Evolutionary conservation across 164 flowering plant genomes (phyloP), one percentile per base, ranked within the genome.

Genomic region (Sextonia rubra): DNA sequence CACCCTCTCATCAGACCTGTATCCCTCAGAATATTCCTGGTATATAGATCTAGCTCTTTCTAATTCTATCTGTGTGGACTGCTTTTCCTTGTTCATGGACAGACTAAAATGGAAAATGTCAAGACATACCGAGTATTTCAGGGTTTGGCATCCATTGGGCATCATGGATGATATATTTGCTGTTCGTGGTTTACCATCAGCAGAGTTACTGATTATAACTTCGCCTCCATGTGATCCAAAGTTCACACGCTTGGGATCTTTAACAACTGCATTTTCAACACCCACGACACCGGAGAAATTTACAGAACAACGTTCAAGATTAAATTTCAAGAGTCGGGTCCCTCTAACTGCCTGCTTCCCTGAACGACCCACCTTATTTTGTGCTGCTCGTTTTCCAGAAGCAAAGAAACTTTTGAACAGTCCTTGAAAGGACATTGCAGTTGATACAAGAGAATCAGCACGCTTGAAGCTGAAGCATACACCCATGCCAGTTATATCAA

Each of bases 221-320:
- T 72, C 81, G 64, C 99, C 99, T 79, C 99, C 99, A 69, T 96
- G 99, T 73, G 99, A 91, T 70, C 99, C 99, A 87, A 86, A 91
- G 79, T 96, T 93, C 60, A 90, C 95, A 75, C 91, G 90, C 81
- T 96, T 96, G 27, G 97, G 98, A 60, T 96, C 99, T 67, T 84
- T 79, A 81, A 91, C 82, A 72, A 80, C 82, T 66, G 88, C 77
- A 75, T 88, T 90, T 63, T 96, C 98, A 82, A 96, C 80, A 71
- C 90, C 86, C 27, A 82, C 84, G 12, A 89, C 94, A 77, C 89
- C 95, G 78, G 84, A 83, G 70, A 85, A 85, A 68, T 81, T 85
- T 26, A 93, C 76, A 37, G 88, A 91, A 74, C 99, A 96, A 22
- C 87, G 75, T 77, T 96, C 97, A 69, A 96, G 93, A 82, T 86